Percentiles rank a stretch among this genome's conserved stretches.
Conservation (phyloP, 352 stramenopile species). For the Aphanomyces euteiches region DNA sequence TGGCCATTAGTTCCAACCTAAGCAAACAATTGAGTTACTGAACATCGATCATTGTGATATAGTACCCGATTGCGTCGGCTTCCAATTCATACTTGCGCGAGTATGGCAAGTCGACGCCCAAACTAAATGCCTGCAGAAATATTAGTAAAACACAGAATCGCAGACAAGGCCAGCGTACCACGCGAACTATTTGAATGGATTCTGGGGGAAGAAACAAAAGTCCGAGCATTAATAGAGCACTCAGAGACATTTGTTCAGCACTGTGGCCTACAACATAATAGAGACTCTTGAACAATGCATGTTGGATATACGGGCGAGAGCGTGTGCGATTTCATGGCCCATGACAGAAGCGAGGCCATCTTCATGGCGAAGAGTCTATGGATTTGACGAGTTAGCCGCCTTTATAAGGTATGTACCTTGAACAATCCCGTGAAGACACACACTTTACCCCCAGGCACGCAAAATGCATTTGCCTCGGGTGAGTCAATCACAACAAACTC, state of each 20-base stretch:
- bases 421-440: slow-evolving; percentile 74
- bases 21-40: not conserved
- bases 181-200: not conserved
- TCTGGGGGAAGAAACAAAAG: slow-evolving; percentile 17
- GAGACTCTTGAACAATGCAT: not conserved
- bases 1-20: slow-evolving; percentile 50
- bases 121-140: slow-evolving; percentile 45
- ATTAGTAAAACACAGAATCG: not conserved
- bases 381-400: not conserved
- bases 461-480: slow-evolving; percentile 69
- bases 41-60: not conserved
- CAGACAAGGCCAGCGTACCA: not conserved
- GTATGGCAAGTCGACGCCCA: slow-evolving; percentile 53
- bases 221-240: slow-evolving; percentile 38
- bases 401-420: slow-evolving; percentile 30
- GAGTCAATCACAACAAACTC: slow-evolving; percentile 65
- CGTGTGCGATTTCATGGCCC: slow-evolving; percentile 70
- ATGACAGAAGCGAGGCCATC: slow-evolving; percentile 62
- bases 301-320: slow-evolving; percentile 44
- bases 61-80: slow-evolving; percentile 44
- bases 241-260: slow-evolving; percentile 68
- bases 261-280: slow-evolving; percentile 47
- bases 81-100: slow-evolving; percentile 55
- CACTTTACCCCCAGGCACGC: slow-evolving; percentile 62
- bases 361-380: slow-evolving; percentile 45